Percentiles rank a stretch among this genome's conserved stretches.
Evolutionary conservation across 2,329 filamentous ascomycete species (phyloP).

Genomic region (Verticillium dahliae): DNA sequence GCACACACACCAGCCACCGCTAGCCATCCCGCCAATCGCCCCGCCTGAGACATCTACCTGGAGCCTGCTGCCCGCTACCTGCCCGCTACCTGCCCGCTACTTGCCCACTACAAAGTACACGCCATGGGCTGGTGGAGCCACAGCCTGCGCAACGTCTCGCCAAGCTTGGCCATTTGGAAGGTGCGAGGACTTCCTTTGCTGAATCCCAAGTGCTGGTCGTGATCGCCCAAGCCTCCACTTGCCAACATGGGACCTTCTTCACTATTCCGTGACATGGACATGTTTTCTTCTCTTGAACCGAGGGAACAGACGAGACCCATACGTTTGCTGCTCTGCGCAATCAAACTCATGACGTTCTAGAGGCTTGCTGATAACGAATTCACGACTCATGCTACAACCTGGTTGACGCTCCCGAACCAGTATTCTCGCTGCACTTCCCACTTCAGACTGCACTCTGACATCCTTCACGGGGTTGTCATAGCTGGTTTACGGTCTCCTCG

Average conservation of each 20-base stretch:
- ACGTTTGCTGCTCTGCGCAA: not conserved
- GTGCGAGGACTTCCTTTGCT: too few relatives aligned
- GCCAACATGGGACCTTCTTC: not conserved
- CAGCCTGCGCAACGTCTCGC: too few relatives aligned
- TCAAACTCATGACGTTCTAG: not conserved
- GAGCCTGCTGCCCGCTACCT: too few relatives aligned
- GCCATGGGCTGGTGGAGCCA: too few relatives aligned
- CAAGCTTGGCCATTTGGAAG: too few relatives aligned
- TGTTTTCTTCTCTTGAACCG: not conserved
- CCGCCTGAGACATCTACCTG: too few relatives aligned
- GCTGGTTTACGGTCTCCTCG: not conserved
- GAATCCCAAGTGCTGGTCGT: not conserved
- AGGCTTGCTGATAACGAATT: not conserved
- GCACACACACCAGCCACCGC: not conserved
- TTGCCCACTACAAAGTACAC: too few relatives aligned
- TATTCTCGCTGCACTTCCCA: not conserved
- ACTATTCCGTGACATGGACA: not conserved
- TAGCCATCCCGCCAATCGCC: too few relatives aligned
- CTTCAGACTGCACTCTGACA: not conserved
- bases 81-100: too few relatives aligned
- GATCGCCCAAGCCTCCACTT: not conserved
- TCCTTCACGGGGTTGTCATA: not conserved
- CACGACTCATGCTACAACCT: not conserved
- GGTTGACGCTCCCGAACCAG: not conserved
- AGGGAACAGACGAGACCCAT: not conserved